Conservation (phyloP, 352 stramenopile species). For the Phytophthora megakarya region DNA sequence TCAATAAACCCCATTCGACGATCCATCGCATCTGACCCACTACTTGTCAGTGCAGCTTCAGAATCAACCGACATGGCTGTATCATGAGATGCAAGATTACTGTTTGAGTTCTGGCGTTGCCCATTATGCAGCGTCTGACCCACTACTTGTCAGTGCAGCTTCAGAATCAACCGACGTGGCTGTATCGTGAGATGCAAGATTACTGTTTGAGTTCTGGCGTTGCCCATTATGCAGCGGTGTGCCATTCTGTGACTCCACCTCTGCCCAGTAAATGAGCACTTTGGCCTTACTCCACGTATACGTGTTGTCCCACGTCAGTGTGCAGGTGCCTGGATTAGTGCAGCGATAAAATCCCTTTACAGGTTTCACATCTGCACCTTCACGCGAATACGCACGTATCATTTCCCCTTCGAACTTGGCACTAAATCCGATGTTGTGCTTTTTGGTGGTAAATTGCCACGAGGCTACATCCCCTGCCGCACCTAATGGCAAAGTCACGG, state of each 20-base stretch:
- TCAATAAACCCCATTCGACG: constrained; percentile 73
- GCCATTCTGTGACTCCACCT: constrained; percentile 51
- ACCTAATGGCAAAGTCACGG: constrained; percentile 52
- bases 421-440: constrained; percentile 83
- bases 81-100: constrained; percentile 11
- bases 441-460: constrained; percentile 81
- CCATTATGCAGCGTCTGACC: constrained; percentile 26
- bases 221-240: constrained; percentile 24
- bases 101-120: constrained; percentile 7
- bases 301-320: constrained; percentile 83
- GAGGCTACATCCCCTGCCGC: constrained; percentile 54
- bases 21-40: constrained; percentile 20
- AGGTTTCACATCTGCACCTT: constrained; percentile 63
- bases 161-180: constrained; percentile 18
- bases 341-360: constrained; percentile 73
- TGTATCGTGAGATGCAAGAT: constrained; percentile 14
- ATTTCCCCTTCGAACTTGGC: constrained; percentile 68
- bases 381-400: constrained; percentile 67
- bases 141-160: neutral
- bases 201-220: neutral
- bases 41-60: constrained; percentile 12
- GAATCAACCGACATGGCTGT: constrained; percentile 11
- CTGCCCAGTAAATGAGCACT: constrained; percentile 76
- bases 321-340: constrained; percentile 51
- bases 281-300: constrained; percentile 85